Conservation (phyloP, 371 early-diverging fungal species). For the Mucor plumbeus region DNA sequence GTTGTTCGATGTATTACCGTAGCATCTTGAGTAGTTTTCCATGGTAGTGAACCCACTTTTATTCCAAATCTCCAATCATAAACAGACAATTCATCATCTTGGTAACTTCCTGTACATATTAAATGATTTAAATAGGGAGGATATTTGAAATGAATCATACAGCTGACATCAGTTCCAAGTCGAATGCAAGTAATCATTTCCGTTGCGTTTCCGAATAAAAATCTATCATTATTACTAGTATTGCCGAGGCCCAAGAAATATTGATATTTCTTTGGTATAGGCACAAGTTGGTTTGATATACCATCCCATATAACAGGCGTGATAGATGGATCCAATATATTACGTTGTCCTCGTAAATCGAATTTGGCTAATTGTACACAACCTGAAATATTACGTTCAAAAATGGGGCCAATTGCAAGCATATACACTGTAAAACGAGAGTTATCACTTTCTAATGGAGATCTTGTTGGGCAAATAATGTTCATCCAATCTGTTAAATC, state of each 20-base stretch:
- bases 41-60: conserved; percentile 45
- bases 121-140: conserved; percentile 39
- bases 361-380: conserved; percentile 30
- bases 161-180: conserved; percentile 32
- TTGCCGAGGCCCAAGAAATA: background rate
- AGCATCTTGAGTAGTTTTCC: conserved; percentile 25
- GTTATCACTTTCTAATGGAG: conserved; percentile 7
- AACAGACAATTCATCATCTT: conserved; percentile 34
- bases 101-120: conserved; percentile 36
- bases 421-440: conserved; percentile 29
- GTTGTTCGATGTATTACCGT: conserved; percentile 11
- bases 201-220: background rate
- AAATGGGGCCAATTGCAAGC: conserved; percentile 32
- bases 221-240: background rate
- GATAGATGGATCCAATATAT: conserved; percentile 30
- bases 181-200: conserved; percentile 19
- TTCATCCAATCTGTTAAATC: conserved; percentile 26
- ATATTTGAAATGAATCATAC: conserved; percentile 42
- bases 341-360: conserved; percentile 25
- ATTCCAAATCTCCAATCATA: conserved; percentile 43
- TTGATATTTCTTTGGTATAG: background rate
- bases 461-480: conserved; percentile 20
- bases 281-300: conserved; percentile 5
- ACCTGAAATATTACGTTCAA: conserved; percentile 23
- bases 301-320: conserved; percentile 31